Evolutionary conservation across 495 filamentous ascomycete genomes (phyloP), one percentile per base, ranked within the genome.

Genomic region (Platismatia glauca): DNA sequence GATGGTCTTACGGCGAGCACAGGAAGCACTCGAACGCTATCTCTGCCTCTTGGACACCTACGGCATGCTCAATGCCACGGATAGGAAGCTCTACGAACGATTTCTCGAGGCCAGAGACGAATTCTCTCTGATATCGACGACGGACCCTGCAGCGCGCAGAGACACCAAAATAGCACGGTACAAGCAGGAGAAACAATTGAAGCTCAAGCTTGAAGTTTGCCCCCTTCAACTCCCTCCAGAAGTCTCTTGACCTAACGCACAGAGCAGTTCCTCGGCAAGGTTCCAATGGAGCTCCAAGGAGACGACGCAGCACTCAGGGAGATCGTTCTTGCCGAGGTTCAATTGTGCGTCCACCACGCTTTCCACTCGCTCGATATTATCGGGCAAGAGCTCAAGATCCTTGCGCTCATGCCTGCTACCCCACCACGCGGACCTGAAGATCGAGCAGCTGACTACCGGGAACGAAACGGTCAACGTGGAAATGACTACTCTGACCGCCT

Each of bases 331-430:
- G 84, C 90, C 5, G 84, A 89, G 57, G 74, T 95, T 18, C 76
- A 82, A 24, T 83, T 91, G 53, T 83, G 79, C 67, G 82, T 82
- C 9, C 90, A 97, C 71, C 85, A 88, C 70, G 79, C 89, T 16
- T 96, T 97, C 69, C 88, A 93, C 71, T 78, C 86, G 0, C 81
- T 97, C 22, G 95, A 97, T 70, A 79, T 89, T 16, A 80, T 97
- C 38, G 84, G 85, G 29, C 87, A 89, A 66, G 94, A 98, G 73
- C 74, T 90, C 31, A 82, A 91, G 22, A 87, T 98, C 66, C 79
- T 98, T 5, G 81, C 86, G 7, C 79, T 86, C 64, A 89, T 89
- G 41, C 88, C 88, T 7, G 74, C 75, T 13, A 77, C 81, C 2
- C 75, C 77, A 20, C 71, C 72, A 61, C 74, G 59, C 58, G 71